Conservation (phyloP, 768 basidiomycete species). For the Pleurotus salmoneostramineus region DNA sequence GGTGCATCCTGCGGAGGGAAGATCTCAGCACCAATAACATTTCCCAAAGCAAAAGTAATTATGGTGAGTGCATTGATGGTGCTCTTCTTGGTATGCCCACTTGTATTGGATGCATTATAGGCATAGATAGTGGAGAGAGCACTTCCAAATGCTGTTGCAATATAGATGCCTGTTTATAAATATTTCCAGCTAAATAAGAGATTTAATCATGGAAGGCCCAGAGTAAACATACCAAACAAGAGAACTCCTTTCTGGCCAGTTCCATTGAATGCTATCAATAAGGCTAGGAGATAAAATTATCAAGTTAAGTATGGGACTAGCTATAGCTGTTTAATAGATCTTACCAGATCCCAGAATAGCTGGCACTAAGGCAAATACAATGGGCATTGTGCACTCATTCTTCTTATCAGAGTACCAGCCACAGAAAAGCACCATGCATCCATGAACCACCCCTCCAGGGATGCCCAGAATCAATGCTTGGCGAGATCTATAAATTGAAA, state of each 20-base stretch:
- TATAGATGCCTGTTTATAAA: slow-evolving; percentile 35
- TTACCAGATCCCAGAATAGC: slow-evolving; percentile 54
- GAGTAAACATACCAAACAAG: slow-evolving; percentile 42
- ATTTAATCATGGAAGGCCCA: neutral
- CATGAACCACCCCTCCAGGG: slow-evolving; percentile 48
- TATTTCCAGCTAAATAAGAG: neutral
- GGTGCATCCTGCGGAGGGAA: slow-evolving; percentile 62
- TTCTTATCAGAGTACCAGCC: slow-evolving; percentile 67
- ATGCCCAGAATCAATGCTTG: slow-evolving; percentile 59
- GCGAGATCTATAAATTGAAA: slow-evolving; percentile 34
- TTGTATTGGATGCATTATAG: slow-evolving; percentile 61
- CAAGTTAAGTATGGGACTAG: neutral
- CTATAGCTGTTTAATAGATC: neutral
- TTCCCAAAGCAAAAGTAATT: slow-evolving; percentile 50
- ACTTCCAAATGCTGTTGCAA: slow-evolving; percentile 55
- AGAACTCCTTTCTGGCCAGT: slow-evolving; percentile 46
- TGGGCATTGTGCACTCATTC: slow-evolving; percentile 60
- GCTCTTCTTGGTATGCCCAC: slow-evolving; percentile 66
- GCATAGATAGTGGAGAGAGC: slow-evolving; percentile 59
- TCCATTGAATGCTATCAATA: slow-evolving; percentile 51
- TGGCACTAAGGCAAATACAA: slow-evolving; percentile 52
- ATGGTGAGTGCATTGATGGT: slow-evolving; percentile 62
- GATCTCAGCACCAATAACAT: slow-evolving; percentile 61
- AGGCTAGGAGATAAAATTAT: slow-evolving; percentile 21
- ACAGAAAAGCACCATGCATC: slow-evolving; percentile 44